A percentile compares a stretch with the other conserved stretches of the same genome.
Evolutionary conservation across 805 yeast species (phyloP).

Genomic region (Kluyveromyces wickerhamii): DNA sequence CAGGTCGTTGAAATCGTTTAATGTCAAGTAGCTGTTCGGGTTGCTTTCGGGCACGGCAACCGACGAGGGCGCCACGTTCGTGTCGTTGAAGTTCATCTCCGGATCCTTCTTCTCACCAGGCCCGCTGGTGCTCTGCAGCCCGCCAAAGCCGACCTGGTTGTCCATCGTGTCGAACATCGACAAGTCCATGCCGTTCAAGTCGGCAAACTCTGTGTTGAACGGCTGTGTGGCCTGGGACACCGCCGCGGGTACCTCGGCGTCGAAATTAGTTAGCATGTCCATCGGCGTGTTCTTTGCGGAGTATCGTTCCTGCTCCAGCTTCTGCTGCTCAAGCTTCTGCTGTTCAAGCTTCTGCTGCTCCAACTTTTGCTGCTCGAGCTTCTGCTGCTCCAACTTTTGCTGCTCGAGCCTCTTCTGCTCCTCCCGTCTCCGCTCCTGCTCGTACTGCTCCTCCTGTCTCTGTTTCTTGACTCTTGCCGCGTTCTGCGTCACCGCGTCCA

Average conservation of each 20-base stretch:
- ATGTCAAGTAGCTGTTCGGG: constrained; percentile 27
- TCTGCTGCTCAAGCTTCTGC: constrained; percentile 2
- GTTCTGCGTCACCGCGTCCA: constrained; percentile 20
- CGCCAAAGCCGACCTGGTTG: constrained; percentile 23
- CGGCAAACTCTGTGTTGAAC: constrained; percentile 13
- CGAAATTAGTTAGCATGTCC: constrained; percentile 3
- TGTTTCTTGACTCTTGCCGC: constrained; percentile 28
- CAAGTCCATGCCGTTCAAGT: constrained; percentile 24
- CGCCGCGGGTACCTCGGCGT: neutral
- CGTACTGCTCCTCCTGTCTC: constrained; percentile 24
- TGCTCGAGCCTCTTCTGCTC: constrained; percentile 2
- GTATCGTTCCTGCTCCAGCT: neutral
- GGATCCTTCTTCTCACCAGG: constrained; percentile 7
- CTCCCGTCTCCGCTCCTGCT: constrained; percentile 16
- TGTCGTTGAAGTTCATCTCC: constrained; percentile 12
- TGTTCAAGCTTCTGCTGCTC: constrained; percentile 6
- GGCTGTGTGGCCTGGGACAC: constrained; percentile 1
- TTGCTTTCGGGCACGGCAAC: constrained; percentile 3
- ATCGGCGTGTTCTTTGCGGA: constrained; percentile 5
- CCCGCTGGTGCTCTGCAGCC: constrained; percentile 5
- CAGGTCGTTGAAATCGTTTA: constrained; percentile 30
- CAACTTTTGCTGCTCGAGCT: constrained; percentile 1
- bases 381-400: constrained; percentile 3
- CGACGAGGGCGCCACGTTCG: neutral
- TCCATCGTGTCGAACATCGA: constrained; percentile 27